A percentile compares a stretch with the other conserved stretches of the same genome.
phyloP scores from a whole-genome alignment of 2,329 filamentous ascomycete species.

The Rhexocercosporidium sp. region DNA sequence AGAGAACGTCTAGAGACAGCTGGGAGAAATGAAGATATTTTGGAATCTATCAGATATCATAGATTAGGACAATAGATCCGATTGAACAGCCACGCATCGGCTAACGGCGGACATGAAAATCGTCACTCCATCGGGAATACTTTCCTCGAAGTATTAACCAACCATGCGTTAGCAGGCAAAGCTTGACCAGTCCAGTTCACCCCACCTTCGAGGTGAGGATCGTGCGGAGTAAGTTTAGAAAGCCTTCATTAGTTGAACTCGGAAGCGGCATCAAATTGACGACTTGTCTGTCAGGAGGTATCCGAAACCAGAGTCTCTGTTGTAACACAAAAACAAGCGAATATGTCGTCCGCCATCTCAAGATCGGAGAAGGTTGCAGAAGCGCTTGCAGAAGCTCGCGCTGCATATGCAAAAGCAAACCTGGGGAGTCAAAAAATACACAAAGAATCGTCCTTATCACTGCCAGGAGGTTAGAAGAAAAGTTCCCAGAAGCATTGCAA shows the following conservation, averaged over 20 bases:
- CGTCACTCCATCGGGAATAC: slow-evolving; percentile 11
- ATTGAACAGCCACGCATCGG: slow-evolving; percentile 11
- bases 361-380: slow-evolving; percentile 7
- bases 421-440: slow-evolving; percentile 14
- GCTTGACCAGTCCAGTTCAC: background rate
- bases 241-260: background rate
- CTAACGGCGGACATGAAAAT: background rate
- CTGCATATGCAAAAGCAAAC: slow-evolving; percentile 19
- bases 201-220: slow-evolving; percentile 1
- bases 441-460: slow-evolving; percentile 5
- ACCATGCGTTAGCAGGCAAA: background rate
- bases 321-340: background rate
- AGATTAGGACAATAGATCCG: slow-evolving; percentile 2
- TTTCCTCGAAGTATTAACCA: slow-evolving; percentile 9
- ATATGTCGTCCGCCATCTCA: slow-evolving; percentile 20
- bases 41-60: background rate
- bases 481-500: background rate
- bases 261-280: background rate
- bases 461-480: slow-evolving; percentile 17
- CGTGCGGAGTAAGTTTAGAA: background rate
- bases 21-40: slow-evolving; percentile 12
- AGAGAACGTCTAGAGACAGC: background rate
- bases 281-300: background rate
- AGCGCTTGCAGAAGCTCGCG: slow-evolving; percentile 14
- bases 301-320: background rate